Percentiles rank a stretch among this genome's conserved stretches.
Conservation (phyloP, 202 grass and related monocot species). For the Bolboschoenoplectus hybrid region DNA sequence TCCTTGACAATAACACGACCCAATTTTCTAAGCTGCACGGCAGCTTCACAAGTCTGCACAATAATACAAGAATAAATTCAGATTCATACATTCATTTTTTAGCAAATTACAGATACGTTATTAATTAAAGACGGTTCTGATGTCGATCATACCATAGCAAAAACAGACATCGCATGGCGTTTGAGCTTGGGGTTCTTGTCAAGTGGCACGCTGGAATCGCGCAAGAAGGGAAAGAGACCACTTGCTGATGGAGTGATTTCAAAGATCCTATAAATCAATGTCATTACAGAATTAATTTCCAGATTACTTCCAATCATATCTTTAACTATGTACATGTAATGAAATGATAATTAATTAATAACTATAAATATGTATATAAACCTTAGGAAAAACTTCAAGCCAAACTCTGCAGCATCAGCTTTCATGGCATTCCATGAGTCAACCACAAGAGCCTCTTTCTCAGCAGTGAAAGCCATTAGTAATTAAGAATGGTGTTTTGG, state of each 20-base stretch:
- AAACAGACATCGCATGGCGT: slow-evolving; percentile 60
- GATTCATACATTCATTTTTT: background rate
- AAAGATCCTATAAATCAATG: slow-evolving; percentile 55
- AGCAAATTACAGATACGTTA: background rate
- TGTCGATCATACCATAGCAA: slow-evolving; percentile 46
- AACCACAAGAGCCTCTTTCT: slow-evolving; percentile 71
- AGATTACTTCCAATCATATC: background rate
- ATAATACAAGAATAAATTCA: background rate
- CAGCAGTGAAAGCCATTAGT: slow-evolving; percentile 63
- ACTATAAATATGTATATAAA: slow-evolving; percentile 27
- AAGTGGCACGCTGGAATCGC: slow-evolving; percentile 48
- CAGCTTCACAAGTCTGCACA: slow-evolving; percentile 69
- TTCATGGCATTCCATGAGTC: slow-evolving; percentile 80
- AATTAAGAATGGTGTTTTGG: background rate
- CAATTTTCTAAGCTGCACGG: slow-evolving; percentile 63
- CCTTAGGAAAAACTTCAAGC: slow-evolving; percentile 85
- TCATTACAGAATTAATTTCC: background rate
- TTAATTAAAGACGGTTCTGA: background rate
- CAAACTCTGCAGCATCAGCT: slow-evolving; percentile 51
- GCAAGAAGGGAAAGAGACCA: slow-evolving; percentile 72
- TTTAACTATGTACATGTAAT: background rate
- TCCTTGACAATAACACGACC: slow-evolving; percentile 64
- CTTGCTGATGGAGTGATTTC: slow-evolving; percentile 74
- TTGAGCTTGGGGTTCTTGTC: slow-evolving; percentile 74
- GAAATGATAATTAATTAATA: background rate